Percentiles rank a stretch among this genome's conserved stretches.
phyloP scores from a whole-genome alignment of 805 yeast genomes.

The Teunomyces gatunensis region DNA sequence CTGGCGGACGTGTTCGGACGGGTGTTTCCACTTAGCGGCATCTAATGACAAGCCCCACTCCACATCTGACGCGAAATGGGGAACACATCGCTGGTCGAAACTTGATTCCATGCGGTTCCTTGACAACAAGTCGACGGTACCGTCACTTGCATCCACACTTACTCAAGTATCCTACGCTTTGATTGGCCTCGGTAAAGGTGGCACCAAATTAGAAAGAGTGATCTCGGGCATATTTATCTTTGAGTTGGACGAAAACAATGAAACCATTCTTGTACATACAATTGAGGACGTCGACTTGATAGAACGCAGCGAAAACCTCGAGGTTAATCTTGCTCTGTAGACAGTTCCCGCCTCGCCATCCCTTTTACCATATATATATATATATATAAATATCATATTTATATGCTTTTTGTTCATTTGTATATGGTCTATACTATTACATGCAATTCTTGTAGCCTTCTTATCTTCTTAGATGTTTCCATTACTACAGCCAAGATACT shows the following conservation, averaged over 20 bases:
- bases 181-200: constrained; percentile 28
- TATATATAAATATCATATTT: neutral
- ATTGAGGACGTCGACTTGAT: constrained; percentile 63
- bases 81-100: constrained; percentile 41
- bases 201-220: constrained; percentile 36
- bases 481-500: neutral
- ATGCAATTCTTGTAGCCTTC: neutral
- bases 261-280: constrained; percentile 57
- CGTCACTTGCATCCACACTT: constrained; percentile 22
- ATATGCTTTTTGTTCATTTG: neutral
- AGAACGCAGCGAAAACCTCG: constrained; percentile 38
- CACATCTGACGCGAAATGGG: constrained; percentile 39
- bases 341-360: neutral
- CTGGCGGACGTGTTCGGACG: constrained; percentile 57
- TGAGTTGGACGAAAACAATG: constrained; percentile 58
- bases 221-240: constrained; percentile 61
- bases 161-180: constrained; percentile 31
- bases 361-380: neutral
- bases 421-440: neutral
- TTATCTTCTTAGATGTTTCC: neutral
- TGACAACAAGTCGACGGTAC: constrained; percentile 9
- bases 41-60: constrained; percentile 15
- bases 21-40: constrained; percentile 45
- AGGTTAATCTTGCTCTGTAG: constrained; percentile 8
- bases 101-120: constrained; percentile 26